These are phyloP conservation scores for Talaromyces sp. DNA, from an alignment of 2,329 filamentous ascomycete species.

Conservation along the genomic window DNA sequence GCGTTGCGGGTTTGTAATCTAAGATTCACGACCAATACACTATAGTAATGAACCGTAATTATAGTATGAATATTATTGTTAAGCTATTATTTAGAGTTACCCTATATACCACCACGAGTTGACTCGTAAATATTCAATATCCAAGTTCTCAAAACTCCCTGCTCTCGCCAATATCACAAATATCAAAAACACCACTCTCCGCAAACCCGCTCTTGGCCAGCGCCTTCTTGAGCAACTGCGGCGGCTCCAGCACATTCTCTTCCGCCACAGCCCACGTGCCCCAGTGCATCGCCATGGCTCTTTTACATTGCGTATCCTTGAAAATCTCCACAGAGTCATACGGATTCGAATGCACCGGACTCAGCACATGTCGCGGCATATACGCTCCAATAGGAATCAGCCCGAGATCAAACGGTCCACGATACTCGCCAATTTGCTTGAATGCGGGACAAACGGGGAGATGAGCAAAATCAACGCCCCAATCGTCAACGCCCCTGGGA, in stretches of 20 bases:
- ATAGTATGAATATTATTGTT: neutral
- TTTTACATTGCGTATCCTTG: constrained; percentile 64
- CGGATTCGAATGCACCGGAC: constrained; percentile 73
- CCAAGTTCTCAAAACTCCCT: constrained; percentile 6
- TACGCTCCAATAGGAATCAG: constrained; percentile 86
- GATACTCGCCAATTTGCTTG: constrained; percentile 65
- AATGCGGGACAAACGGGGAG: constrained; percentile 70
- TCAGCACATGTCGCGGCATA: constrained; percentile 55
- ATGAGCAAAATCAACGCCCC: constrained; percentile 57
- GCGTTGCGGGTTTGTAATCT: neutral
- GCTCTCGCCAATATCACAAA: constrained; percentile 11
- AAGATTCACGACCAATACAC: neutral
- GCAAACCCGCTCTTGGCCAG: constrained; percentile 49
- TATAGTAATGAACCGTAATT: neutral
- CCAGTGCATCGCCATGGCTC: constrained; percentile 69
- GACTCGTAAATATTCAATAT: neutral
- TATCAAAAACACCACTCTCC: constrained; percentile 9
- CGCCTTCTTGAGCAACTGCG: constrained; percentile 61
- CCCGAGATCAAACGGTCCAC: constrained; percentile 79
- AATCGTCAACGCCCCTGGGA: constrained; percentile 59
- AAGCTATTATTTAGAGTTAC: neutral
- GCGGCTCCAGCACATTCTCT: constrained; percentile 75
- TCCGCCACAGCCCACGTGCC: constrained; percentile 66
- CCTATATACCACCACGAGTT: neutral
- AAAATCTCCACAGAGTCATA: constrained; percentile 82